These are phyloP conservation scores for Ceraceosorus guamensis DNA, from an alignment of 1,284 basidiomycete species.

Conservation along the genomic window DNA sequence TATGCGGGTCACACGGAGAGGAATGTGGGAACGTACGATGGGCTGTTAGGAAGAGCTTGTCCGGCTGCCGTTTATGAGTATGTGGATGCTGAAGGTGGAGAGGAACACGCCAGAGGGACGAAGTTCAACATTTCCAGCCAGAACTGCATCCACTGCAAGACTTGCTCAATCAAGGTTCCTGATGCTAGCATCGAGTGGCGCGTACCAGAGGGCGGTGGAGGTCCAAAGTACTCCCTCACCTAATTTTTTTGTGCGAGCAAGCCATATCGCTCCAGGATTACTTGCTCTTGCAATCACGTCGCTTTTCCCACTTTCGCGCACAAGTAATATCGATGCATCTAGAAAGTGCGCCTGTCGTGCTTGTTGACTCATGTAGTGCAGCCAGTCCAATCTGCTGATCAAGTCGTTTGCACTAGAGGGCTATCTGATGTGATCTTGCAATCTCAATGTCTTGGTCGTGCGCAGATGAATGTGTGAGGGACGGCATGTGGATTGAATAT, in stretches of 20 bases:
- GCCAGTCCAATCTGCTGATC: too few species aligned
- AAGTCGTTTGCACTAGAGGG: too few species aligned
- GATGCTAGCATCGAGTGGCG: slow-evolving; percentile 44
- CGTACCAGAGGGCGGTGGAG: slow-evolving; percentile 45
- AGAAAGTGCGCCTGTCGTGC: too few species aligned
- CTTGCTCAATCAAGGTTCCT: slow-evolving; percentile 45
- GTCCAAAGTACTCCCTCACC: slow-evolving; percentile 44
- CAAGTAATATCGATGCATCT: too few species aligned
- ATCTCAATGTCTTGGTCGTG: too few species aligned
- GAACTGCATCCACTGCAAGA: slow-evolving; percentile 49
- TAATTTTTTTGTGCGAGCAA: slow-evolving; percentile 4
- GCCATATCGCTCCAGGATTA: not conserved
- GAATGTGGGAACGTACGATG: slow-evolving; percentile 69
- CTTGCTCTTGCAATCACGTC: too few species aligned
- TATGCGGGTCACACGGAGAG: slow-evolving; percentile 59
- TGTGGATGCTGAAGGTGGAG: slow-evolving; percentile 59
- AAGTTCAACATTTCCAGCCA: slow-evolving; percentile 78
- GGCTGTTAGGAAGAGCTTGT: slow-evolving; percentile 78
- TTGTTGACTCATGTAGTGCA: too few species aligned
- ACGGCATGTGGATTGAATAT: too few species aligned
- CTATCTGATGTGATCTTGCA: too few species aligned
- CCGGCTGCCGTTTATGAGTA: slow-evolving; percentile 98
- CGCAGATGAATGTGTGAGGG: too few species aligned
- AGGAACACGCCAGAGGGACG: slow-evolving; percentile 61
- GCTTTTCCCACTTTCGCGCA: too few species aligned